Evolutionary conservation across 352 stramenopile species (phyloP), one percentile per base, ranked within the genome.

Genomic region (Globisporangium cylindrosporum): DNA sequence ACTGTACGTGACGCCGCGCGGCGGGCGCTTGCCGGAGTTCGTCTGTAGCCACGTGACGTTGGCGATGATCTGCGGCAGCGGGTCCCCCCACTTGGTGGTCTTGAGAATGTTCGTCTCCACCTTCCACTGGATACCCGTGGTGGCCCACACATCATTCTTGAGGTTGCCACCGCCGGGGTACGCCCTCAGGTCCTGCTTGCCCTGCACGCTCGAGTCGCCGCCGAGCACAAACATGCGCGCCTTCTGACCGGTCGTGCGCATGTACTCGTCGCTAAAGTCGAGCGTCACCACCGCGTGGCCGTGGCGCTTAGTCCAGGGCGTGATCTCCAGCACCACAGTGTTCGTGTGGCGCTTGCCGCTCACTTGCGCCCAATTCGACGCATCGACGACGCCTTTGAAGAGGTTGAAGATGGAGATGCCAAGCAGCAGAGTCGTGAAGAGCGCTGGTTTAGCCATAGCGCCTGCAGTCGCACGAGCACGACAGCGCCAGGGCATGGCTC

Each of bases 131-230:
- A 87, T 78, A 18, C 82, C 82, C 4, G 85, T 91, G 8, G 81
- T 88, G 27, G 82, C 73, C 85, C 85, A 93, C n/a, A 92, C 81
- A 62, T 93, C 85, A 68, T 93, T 93, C 20, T 70, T 71, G 59
- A 92, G 76, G 24, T 63, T 70, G 43, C 84, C 85, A 10, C 85
- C 85, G 64, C 85, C 85, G 0, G 85, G 85, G 34, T 92, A 93
- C 36, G 85, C 85, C 59, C 82, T 76, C n/a, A 93, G 64, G 65
- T 93, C 81, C 71, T 90, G 77, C 27, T 76, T 70, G 53, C 81
- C 79, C 64, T 92, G 82, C 7, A 91, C 81, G 49, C 76, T 86
- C 61, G 85, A 86, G 73, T 93, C 85, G 18, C 85, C 85, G 25
- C 83, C 83, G 9, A 93, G 53, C 29, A 93, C 73, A 58, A 92